Evolutionary conservation across 2,329 filamentous ascomycete genomes (phyloP), one percentile per base, ranked within the genome.

Genomic region (Penicillium sp.): DNA sequence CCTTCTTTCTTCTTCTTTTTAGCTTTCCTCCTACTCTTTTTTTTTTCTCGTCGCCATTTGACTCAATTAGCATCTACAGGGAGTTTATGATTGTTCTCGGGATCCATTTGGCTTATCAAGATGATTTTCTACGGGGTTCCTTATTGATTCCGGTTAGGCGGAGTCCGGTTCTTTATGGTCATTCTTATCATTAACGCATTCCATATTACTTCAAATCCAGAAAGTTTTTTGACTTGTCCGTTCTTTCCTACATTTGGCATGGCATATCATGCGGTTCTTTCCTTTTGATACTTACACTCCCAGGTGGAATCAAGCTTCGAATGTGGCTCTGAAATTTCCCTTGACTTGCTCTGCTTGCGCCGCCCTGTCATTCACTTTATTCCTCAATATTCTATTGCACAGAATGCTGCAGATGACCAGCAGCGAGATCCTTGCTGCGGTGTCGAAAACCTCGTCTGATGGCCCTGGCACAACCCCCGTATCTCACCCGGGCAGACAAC

Each of bases 41-140:
- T 35, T 14, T 9, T 13, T 23, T 6, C 23, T 16, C 10, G 11
- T 42, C 38, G n/a, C 18, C 32, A n/a, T 27, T 53, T 18, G 11
- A 34, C 18, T 45, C 23, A 27, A 40, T 40, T 35, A 41, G 60
- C 60, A 62, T 62, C 47, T 60, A 14, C 39, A 42, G 39, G 60
- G 59, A 53, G 57, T 62, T 62, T 49, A 19, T 26, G 42, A 11
- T 19, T 39, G 35, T 39, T 41, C 14, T 46, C 48, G 55, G 34
- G 39, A 47, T 32, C n/a, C 7, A 38, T 38, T 59, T 44, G 51
- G 34, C 32, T 47, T 43, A 41, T 42, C 52, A 27, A 47, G 30
- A 38, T 45, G 46, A 45, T 30, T 51, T 47, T 50, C 27, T 29
- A 6, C 18, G n/a, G 23, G 39, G 13, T 30, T n/a, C n/a, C n/a